Base-by-base conservation (phyloP, 129 eudicot species). In the Helianthus annuus region DNA sequence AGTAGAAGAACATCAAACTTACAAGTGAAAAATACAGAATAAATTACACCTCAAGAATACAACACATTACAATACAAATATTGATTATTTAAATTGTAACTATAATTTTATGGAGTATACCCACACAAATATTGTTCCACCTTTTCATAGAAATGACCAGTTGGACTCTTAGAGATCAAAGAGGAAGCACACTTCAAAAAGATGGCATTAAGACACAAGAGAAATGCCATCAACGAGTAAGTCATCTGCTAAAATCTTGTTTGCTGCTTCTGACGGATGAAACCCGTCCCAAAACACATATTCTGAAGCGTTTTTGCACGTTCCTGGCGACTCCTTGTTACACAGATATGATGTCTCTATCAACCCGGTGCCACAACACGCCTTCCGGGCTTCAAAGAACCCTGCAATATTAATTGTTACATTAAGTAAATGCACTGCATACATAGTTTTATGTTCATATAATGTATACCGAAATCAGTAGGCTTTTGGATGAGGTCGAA, bases 281-380 rank as follows among this genome's bases (percentile, higher is more conserved):
- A 87, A 85, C 6, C 96, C 95, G 32, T 92, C 98, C 98, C 98
- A 92, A 54, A 92, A 92, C 15, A 92, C 91, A 72, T 92, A 92
- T 34, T 85, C 89, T 0, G 95, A 65, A 48, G 98, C 98, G 71
- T 93, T 93, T 48, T 75, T 76, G 76, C 97, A 93, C 10, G 98
- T 93, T 51, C 98, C 98, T 1, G 83, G 82, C 6, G 97, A 87
- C 62, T 84, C 69, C 16, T 82, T 69, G 72, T 93, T 93, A 78
- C 98, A 93, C 57, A 93, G 42, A 42, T 59, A 77, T 1, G 98
- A 87, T 48, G 91, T 90, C 81, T 93, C 98, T 22, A 93, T 55
- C 71, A 90, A 70, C n/a, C 99, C 99, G 15, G 96, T 70, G 1
- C 96, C 99, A 71, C 99, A 94, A 58, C 99, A 94, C 32, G 97